A percentile compares a stretch with the other conserved stretches of the same genome.
phyloP scores from a whole-genome alignment of 495 filamentous ascomycete genomes.

The Parmelia sp. region DNA sequence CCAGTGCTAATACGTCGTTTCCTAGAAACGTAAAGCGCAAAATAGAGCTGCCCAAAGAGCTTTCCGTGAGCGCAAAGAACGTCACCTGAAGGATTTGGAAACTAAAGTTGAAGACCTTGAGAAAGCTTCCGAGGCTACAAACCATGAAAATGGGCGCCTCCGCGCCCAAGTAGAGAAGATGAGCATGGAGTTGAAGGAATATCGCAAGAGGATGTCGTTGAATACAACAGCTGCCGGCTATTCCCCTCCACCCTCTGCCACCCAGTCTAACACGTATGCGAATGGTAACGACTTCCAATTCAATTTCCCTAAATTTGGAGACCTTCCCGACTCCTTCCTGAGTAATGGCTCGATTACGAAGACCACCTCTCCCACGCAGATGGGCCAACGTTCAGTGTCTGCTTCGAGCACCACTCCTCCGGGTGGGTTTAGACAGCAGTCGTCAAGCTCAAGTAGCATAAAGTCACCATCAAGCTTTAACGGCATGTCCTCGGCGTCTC shows the following conservation, averaged over 20 bases:
- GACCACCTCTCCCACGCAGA: slow-evolving; percentile 19
- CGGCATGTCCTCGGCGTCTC: slow-evolving; percentile 7
- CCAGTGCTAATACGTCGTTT: slow-evolving; percentile 39
- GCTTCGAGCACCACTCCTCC: slow-evolving; percentile 25
- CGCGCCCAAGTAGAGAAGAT: slow-evolving; percentile 82
- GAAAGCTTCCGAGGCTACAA: slow-evolving; percentile 73
- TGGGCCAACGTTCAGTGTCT: slow-evolving; percentile 28
- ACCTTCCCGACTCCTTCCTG: slow-evolving; percentile 57
- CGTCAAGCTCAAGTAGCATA: slow-evolving; percentile 19
- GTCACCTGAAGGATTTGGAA: slow-evolving; percentile 92
- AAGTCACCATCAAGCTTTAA: slow-evolving; percentile 17
- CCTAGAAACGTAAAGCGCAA: slow-evolving; percentile 95
- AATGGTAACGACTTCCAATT: slow-evolving; percentile 84
- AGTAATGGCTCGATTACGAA: slow-evolving; percentile 40
- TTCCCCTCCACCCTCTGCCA: slow-evolving; percentile 41
- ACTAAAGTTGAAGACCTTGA: slow-evolving; percentile 90
- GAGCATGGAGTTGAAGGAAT: slow-evolving; percentile 78
- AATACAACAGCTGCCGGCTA: slow-evolving; percentile 39
- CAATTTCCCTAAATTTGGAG: slow-evolving; percentile 79
- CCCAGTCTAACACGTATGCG: slow-evolving; percentile 30
- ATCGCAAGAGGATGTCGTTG: slow-evolving; percentile 74
- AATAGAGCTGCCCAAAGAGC: slow-evolving; percentile 95
- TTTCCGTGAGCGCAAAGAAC: slow-evolving; percentile 97
- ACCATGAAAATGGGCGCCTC: slow-evolving; percentile 78
- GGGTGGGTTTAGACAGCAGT: slow-evolving; percentile 28